These are phyloP conservation scores for Fusarium chlamydosporum DNA, from an alignment of 2,329 filamentous ascomycete species.

Conservation along the genomic window DNA sequence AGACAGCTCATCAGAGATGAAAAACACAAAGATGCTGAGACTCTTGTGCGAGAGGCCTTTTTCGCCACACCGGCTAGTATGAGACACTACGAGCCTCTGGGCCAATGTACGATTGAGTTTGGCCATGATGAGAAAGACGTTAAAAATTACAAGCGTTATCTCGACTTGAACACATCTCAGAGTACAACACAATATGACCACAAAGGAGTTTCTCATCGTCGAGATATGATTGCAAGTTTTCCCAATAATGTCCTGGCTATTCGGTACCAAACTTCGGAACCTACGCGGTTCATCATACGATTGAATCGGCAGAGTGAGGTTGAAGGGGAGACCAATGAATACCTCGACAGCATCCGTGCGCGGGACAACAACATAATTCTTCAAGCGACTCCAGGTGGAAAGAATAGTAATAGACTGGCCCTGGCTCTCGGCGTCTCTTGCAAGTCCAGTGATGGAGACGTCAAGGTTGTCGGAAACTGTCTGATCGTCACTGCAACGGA, in stretches of 20 bases:
- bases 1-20: conserved; percentile 46
- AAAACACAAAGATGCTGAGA: conserved; percentile 46
- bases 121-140: conserved; percentile 51
- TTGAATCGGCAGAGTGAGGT: conserved; percentile 45
- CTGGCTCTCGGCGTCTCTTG: conserved; percentile 34
- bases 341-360: conserved; percentile 44
- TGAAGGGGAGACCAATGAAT: conserved; percentile 49
- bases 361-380: conserved; percentile 34
- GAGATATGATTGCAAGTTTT: conserved; percentile 60
- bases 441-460: background rate
- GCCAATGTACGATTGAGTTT: conserved; percentile 57
- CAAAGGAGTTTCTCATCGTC: conserved; percentile 50
- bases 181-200: conserved; percentile 57
- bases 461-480: conserved; percentile 39
- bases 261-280: conserved; percentile 39
- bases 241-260: conserved; percentile 57
- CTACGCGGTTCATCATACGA: conserved; percentile 45
- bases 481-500: conserved; percentile 23
- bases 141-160: conserved; percentile 55
- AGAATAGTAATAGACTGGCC: conserved; percentile 39
- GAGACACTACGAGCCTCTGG: conserved; percentile 54
- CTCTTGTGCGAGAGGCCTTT: conserved; percentile 43
- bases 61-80: conserved; percentile 47
- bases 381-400: conserved; percentile 45
- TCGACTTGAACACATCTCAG: conserved; percentile 57